phyloP scores from a whole-genome alignment of 768 basidiomycete genomes.

The Leccinellum luteum region DNA sequence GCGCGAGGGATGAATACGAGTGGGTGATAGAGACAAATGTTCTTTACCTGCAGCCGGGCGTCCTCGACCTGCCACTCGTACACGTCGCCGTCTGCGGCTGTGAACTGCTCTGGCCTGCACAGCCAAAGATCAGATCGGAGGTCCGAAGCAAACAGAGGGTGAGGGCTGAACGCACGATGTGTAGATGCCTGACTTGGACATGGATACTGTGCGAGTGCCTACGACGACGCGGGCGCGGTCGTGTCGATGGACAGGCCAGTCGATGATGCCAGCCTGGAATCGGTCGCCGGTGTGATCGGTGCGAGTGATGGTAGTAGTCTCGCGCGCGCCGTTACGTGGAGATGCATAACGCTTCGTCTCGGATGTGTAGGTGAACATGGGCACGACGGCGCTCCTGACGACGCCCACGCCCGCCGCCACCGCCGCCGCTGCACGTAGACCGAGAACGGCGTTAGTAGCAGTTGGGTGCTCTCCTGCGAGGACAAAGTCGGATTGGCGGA shows the following conservation, averaged over 20 bases:
- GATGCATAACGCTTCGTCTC: not conserved
- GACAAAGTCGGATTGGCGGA: constrained; percentile 25
- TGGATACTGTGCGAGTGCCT: constrained; percentile 25
- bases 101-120: constrained; percentile 27
- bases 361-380: constrained; percentile 12
- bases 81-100: constrained; percentile 13
- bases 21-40: not conserved
- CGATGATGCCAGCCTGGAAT: constrained; percentile 29
- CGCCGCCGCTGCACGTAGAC: not conserved
- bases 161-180: constrained; percentile 18
- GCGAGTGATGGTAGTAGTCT: constrained; percentile 26
- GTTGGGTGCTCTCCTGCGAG: constrained; percentile 1
- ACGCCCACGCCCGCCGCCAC: not conserved
- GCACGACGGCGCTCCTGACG: not conserved
- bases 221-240: constrained; percentile 17
- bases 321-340: constrained; percentile 9
- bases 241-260: constrained; percentile 21
- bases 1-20: not conserved
- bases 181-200: constrained; percentile 21
- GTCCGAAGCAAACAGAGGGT: not conserved
- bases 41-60: constrained; percentile 21
- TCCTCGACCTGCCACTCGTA: constrained; percentile 32
- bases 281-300: constrained; percentile 17
- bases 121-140: not conserved
- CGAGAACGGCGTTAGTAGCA: not conserved